A percentile compares a stretch with the other conserved stretches of the same genome.
phyloP scores from a whole-genome alignment of 2,329 filamentous ascomycete genomes.

The Neofusicoccum ribis region DNA sequence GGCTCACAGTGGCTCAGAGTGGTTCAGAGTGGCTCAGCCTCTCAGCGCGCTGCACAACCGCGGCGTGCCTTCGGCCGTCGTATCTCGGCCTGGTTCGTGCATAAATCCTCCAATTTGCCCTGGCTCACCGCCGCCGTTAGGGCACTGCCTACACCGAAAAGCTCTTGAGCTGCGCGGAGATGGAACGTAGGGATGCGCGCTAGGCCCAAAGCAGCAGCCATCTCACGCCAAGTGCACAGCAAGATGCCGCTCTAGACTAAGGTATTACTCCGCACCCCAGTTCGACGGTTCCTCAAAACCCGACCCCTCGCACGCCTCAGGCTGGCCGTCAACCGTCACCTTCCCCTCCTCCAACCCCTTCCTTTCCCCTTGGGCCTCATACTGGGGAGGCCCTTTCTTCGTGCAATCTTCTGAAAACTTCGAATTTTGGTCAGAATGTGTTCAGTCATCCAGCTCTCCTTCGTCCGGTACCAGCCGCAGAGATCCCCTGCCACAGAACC shows the following conservation, averaged over 20 bases:
- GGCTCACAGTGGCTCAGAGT: no score
- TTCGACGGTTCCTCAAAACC: not conserved
- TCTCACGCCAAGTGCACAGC: no score
- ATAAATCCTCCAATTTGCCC: no score
- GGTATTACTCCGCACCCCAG: not conserved
- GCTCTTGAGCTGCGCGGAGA: no score
- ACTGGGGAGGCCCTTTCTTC: conserved; percentile 7
- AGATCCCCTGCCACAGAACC: not conserved
- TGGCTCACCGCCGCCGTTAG: no score
- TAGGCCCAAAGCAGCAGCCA: no score
- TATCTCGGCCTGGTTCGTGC: no score
- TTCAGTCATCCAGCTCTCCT: not conserved
- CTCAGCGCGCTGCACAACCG: no score
- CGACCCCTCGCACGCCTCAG: not conserved
- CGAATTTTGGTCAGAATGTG: not conserved
- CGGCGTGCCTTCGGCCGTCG: no score
- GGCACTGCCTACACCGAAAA: no score
- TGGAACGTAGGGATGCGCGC: no score
- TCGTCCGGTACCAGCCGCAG: not conserved
- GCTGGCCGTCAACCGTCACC: not conserved
- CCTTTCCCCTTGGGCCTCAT: conserved; percentile 2
- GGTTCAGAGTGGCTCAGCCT: no score
- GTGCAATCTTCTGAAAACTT: not conserved
- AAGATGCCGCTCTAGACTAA: not conserved
- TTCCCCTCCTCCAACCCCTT: not conserved